Percentiles rank a stretch among this genome's conserved stretches.
Conservation (phyloP, 148 eudicot genomes). For the Cornus controversa region DNA sequence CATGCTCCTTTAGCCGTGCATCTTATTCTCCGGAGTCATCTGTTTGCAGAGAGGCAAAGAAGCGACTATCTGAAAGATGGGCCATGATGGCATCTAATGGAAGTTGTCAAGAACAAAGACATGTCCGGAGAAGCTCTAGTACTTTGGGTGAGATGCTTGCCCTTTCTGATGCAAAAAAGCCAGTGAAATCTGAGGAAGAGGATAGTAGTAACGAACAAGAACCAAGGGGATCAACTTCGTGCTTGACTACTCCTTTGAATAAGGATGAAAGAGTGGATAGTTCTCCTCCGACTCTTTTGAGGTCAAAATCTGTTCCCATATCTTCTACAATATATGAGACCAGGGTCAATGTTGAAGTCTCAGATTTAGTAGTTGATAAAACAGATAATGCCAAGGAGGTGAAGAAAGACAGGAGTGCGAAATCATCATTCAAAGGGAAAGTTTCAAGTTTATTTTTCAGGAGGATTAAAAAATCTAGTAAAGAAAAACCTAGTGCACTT, state of each 20-base stretch:
- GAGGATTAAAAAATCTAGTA: conserved; percentile 49
- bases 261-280: conserved; percentile 30
- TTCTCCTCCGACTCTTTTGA: conserved; percentile 57
- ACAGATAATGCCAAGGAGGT: conserved; percentile 39
- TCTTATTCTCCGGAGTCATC: conserved; percentile 91
- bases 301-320: conserved; percentile 90
- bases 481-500: conserved; percentile 42
- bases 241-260: conserved; percentile 32
- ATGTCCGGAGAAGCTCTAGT: conserved; percentile 65
- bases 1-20: conserved; percentile 67
- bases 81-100: conserved; percentile 77
- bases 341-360: conserved; percentile 31
- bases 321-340: conserved; percentile 46
- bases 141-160: conserved; percentile 98
- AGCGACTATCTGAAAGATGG: conserved; percentile 98
- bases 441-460: conserved; percentile 87
- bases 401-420: conserved; percentile 42
- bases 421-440: conserved; percentile 67
- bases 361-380: conserved; percentile 37
- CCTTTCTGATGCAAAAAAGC: conserved; percentile 72
- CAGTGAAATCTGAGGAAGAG: conserved; percentile 43
- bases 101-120: conserved; percentile 52
- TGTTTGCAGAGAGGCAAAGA: conserved; percentile 94
- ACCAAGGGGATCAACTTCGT: conserved; percentile 54
- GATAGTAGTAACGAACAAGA: conserved; percentile 31